These are phyloP conservation scores for Stachybotrys chartarum DNA, from an alignment of 2,329 filamentous ascomycete species.

Conservation along the genomic window DNA sequence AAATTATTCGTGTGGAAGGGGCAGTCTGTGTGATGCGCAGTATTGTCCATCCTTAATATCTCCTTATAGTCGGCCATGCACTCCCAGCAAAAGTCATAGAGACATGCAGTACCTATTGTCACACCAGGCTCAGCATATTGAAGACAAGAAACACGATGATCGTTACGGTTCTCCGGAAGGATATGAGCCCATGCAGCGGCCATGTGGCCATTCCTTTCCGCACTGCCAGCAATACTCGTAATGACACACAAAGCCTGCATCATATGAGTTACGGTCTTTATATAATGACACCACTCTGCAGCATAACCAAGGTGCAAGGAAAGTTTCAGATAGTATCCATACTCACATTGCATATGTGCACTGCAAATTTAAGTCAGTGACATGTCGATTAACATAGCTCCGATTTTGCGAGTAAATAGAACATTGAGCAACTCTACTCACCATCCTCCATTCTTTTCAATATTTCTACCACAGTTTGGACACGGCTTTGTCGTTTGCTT, in stretches of 20 bases:
- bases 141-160: not conserved
- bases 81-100: conserved; percentile 1
- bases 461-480: not conserved
- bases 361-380: not conserved
- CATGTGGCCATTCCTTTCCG: not conserved
- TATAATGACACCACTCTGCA: not conserved
- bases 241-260: not conserved
- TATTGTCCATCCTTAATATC: conserved; percentile 1
- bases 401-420: not conserved
- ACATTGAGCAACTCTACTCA: not conserved
- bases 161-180: not conserved
- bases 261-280: not conserved
- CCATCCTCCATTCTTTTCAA: conserved; percentile 1
- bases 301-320: not conserved
- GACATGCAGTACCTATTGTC: not conserved
- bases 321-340: not conserved
- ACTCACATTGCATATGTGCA: conserved; percentile 1
- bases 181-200: not conserved
- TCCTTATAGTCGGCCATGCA: not conserved
- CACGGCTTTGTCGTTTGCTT: not conserved
- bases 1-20: not conserved
- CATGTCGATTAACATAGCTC: not conserved
- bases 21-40: not conserved
- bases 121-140: not conserved
- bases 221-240: conserved; percentile 1